A percentile compares a stretch with the other conserved stretches of the same genome.
Conservation (phyloP, 2,329 filamentous ascomycete genomes). For the Myriangium duriaei region DNA sequence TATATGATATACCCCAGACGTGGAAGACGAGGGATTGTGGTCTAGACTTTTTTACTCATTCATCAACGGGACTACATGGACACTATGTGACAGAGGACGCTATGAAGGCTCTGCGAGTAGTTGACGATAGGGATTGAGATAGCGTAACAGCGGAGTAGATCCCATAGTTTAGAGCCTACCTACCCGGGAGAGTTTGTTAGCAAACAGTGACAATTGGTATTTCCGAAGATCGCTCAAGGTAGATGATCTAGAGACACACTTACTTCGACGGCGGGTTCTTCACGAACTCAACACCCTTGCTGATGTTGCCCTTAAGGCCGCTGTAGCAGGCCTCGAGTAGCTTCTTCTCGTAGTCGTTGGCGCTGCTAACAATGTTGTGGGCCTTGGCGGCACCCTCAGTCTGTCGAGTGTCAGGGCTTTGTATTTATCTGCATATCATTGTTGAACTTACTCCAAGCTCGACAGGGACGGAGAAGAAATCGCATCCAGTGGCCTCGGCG, state of each 20-base stretch:
- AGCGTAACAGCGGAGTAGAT: too few species aligned
- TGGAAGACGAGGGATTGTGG: too few species aligned
- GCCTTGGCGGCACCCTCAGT: constrained; percentile 76
- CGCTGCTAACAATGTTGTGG: constrained; percentile 60
- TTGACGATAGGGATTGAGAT: too few species aligned
- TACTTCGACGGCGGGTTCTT: constrained; percentile 82
- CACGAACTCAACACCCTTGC: constrained; percentile 84
- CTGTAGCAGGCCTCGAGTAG: constrained; percentile 63
- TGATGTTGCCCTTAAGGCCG: constrained; percentile 83
- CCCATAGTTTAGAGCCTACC: constrained; percentile 8
- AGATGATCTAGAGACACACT: constrained; percentile 27
- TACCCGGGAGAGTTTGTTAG: constrained; percentile 9
- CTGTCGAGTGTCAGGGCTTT: constrained; percentile 33
- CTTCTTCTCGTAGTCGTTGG: constrained; percentile 79
- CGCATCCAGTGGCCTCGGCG: constrained; percentile 64
- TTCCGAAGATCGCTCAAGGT: too few species aligned
- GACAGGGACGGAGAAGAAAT: constrained; percentile 94
- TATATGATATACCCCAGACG: too few species aligned
- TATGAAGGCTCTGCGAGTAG: too few species aligned
- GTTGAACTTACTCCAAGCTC: constrained; percentile 72
- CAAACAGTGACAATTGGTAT: background rate
- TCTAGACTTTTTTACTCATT: too few species aligned
- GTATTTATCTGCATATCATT: background rate
- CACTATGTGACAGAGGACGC: too few species aligned
- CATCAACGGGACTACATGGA: too few species aligned